Conservation (phyloP, 768 basidiomycete genomes). For the Lentinula edodes region DNA sequence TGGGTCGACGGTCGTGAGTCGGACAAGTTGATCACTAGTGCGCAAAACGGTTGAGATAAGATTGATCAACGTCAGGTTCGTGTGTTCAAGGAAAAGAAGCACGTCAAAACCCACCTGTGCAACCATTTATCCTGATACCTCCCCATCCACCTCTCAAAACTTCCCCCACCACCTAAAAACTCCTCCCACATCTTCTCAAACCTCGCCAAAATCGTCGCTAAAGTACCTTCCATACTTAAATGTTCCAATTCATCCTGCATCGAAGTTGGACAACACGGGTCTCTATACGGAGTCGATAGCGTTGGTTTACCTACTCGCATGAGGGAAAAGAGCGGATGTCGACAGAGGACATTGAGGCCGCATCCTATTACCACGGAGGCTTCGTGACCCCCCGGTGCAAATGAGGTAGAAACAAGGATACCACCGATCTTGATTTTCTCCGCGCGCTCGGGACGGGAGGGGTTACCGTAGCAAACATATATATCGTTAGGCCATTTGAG, state of each 20-base stretch:
- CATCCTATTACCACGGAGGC: constrained; percentile 69
- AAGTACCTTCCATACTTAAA: constrained; percentile 66
- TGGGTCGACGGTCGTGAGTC: constrained; percentile 72
- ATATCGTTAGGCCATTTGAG: constrained; percentile 99
- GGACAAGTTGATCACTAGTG: constrained; percentile 77
- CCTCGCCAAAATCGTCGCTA: constrained; percentile 65
- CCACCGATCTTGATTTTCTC: constrained; percentile 83
- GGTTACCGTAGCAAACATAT: constrained; percentile 55
- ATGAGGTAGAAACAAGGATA: constrained; percentile 52
- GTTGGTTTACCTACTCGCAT: constrained; percentile 40
- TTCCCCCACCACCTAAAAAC: constrained; percentile 62
- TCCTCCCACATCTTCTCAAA: constrained; percentile 77
- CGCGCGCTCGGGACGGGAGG: constrained; percentile 23
- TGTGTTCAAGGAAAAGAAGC: background rate
- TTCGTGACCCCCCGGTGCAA: background rate
- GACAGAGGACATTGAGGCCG: constrained; percentile 71
- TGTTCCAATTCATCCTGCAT: background rate
- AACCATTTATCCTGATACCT: constrained; percentile 82
- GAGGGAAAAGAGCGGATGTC: constrained; percentile 72
- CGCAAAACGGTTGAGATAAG: constrained; percentile 1
- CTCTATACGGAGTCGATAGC: constrained; percentile 13
- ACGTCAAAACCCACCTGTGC: constrained; percentile 42
- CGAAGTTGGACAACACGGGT: background rate
- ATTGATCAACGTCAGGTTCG: background rate
- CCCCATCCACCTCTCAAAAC: constrained; percentile 77